Percentiles rank a stretch among this genome's conserved stretches.
Conservation (phyloP, 2,329 filamentous ascomycete species). For the Magnaporthales sp. region DNA sequence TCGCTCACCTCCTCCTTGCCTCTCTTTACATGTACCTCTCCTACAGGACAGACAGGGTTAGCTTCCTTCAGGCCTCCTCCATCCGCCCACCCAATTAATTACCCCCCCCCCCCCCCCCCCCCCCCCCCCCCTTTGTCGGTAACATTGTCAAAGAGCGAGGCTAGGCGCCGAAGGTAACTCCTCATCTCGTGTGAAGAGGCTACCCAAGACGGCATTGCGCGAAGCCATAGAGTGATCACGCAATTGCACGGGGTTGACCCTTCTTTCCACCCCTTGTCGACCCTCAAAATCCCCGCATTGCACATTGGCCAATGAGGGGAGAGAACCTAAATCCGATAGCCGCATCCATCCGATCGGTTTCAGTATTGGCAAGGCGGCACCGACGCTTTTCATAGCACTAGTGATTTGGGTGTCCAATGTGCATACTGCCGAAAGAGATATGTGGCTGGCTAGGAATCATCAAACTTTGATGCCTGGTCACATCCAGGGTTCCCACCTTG, state of each 20-base stretch:
- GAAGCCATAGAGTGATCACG: slow-evolving; percentile 3
- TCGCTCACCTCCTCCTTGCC: background rate
- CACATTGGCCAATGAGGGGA: background rate
- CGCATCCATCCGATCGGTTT: background rate
- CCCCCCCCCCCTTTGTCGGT: background rate
- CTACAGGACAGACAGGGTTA: background rate
- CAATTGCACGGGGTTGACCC: background rate
- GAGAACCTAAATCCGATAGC: background rate
- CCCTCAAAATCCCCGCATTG: background rate
- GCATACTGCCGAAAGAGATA: background rate
- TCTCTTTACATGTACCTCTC: background rate
- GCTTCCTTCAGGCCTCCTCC: background rate
- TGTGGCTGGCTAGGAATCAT: background rate
- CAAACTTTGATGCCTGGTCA: background rate
- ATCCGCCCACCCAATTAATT: too few relatives aligned
- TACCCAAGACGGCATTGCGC: slow-evolving; percentile 2
- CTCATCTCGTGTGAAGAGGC: background rate
- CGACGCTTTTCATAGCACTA: too few relatives aligned
- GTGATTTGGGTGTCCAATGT: too few relatives aligned
- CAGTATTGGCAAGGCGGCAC: background rate
- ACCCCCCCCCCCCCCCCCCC: background rate
- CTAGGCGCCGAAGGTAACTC: background rate
- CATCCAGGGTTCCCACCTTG: background rate
- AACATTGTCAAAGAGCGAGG: background rate
- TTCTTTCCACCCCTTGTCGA: background rate